phyloP scores from a whole-genome alignment of 2,329 filamentous ascomycete species.

The Rosellinia necatrix region DNA sequence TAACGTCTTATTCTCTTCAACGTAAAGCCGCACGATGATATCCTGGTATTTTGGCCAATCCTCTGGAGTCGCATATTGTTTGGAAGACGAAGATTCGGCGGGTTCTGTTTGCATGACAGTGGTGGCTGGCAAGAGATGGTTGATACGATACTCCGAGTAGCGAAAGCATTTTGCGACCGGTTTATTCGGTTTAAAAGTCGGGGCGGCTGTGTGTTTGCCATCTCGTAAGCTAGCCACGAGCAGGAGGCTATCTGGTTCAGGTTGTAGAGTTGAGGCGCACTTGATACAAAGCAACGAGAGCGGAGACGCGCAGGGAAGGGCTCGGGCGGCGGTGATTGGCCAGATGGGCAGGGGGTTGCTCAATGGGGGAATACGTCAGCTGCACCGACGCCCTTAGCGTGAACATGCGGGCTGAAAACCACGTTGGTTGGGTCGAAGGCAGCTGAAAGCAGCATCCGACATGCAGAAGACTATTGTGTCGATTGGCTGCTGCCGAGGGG shows the following conservation, averaged over 20 bases:
- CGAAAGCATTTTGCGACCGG: conserved; percentile 25
- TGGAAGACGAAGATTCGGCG: conserved; percentile 25
- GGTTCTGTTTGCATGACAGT: conserved; percentile 33
- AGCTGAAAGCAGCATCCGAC: conserved; percentile 37
- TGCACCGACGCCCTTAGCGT: conserved; percentile 32
- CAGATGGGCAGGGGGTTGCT: conserved; percentile 22
- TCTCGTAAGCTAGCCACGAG: conserved; percentile 28
- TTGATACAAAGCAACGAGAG: conserved; percentile 31
- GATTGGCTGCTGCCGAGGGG: conserved; percentile 32
- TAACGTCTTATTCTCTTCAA: conserved; percentile 39
- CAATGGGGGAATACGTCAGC: conserved; percentile 37
- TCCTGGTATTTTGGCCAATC: conserved; percentile 35
- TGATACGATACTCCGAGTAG: conserved; percentile 15
- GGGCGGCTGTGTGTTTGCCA: conserved; percentile 23
- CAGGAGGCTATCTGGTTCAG: conserved; percentile 26
- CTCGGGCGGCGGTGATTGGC: conserved; percentile 31
- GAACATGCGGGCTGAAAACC: conserved; percentile 36
- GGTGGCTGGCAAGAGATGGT: conserved; percentile 16
- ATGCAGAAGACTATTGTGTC: conserved; percentile 35
- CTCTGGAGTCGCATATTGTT: conserved; percentile 33
- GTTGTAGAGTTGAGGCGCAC: conserved; percentile 26
- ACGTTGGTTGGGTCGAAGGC: conserved; percentile 26
- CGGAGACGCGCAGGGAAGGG: conserved; percentile 28
- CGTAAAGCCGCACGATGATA: conserved; percentile 35
- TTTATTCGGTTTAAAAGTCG: conserved; percentile 23